phyloP scores from a whole-genome alignment of 2,329 filamentous ascomycete species.

The Apiospora koreana region DNA sequence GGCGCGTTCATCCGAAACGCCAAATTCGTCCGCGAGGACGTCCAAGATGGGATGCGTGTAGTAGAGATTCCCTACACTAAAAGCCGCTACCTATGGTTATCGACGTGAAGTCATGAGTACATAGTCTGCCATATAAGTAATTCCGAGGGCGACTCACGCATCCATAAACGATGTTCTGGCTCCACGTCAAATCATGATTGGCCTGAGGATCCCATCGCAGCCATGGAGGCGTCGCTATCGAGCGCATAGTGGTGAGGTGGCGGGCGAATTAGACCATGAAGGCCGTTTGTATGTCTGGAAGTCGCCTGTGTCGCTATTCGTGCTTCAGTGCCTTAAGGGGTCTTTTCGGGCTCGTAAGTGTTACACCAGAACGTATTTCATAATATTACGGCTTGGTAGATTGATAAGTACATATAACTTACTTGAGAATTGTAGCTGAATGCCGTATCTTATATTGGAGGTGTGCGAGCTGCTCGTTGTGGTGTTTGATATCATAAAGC shows the following conservation, averaged over 20 bases:
- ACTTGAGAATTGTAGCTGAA: too few species aligned
- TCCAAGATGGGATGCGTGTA: slow-evolving; percentile 62
- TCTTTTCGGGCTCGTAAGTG: too few species aligned
- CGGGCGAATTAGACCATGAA: too few species aligned
- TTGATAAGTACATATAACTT: too few species aligned
- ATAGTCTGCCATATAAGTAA: neutral
- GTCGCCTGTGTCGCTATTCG: neutral
- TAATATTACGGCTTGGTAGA: too few species aligned
- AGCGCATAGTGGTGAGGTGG: neutral
- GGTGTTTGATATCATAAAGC: too few species aligned
- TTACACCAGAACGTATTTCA: too few species aligned
- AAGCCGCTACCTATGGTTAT: slow-evolving; percentile 31
- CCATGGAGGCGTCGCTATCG: neutral
- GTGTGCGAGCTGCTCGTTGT: neutral
- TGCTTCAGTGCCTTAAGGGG: too few species aligned
- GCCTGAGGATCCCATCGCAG: slow-evolving; percentile 10
- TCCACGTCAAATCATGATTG: slow-evolving; percentile 10
- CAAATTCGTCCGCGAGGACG: slow-evolving; percentile 55
- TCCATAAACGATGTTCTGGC: slow-evolving; percentile 7
- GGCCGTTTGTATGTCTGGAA: too few species aligned
- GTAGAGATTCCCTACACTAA: slow-evolving; percentile 62
- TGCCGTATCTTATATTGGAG: neutral
- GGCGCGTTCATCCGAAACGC: slow-evolving; percentile 56
- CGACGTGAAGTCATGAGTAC: neutral
- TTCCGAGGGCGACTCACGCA: neutral